Evolutionary conservation across 306 rosid genomes (phyloP).

Genomic region (Acacia acuminata): DNA sequence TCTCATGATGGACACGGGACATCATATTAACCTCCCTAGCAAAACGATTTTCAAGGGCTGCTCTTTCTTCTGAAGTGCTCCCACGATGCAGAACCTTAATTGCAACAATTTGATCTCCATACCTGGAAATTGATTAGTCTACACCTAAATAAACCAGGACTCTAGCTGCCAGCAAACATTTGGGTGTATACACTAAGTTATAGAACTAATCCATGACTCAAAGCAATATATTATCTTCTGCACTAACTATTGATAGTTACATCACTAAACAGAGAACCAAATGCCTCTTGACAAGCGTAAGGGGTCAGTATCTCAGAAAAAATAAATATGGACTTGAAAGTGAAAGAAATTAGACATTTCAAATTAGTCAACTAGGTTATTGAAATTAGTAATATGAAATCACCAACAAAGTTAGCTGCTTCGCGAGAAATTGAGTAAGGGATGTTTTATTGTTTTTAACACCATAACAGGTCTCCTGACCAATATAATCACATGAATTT

Average conservation of each 20-base stretch:
- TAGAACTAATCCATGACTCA: conserved; percentile 4
- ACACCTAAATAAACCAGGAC: conserved; percentile 38
- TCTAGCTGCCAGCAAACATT: conserved; percentile 31
- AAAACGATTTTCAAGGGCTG: conserved; percentile 84
- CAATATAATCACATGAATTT: not conserved
- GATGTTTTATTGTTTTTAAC: not conserved
- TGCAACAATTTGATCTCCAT: conserved; percentile 77
- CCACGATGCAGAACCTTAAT: conserved; percentile 90
- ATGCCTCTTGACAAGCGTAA: not conserved
- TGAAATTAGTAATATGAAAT: not conserved
- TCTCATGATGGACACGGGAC: conserved; percentile 92
- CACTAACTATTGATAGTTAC: conserved; percentile 11
- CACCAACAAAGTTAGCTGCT: conserved; percentile 2
- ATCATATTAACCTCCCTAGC: conserved; percentile 95
- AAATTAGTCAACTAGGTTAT: not conserved
- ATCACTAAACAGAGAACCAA: not conserved
- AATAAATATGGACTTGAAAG: not conserved
- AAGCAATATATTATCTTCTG: not conserved
- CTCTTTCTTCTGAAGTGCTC: conserved; percentile 75
- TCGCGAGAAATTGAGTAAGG: conserved; percentile 10
- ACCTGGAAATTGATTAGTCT: conserved; percentile 61
- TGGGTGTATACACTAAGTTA: conserved; percentile 11
- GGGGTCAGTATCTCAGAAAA: not conserved
- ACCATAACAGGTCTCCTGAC: not conserved
- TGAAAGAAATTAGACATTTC: not conserved